Conservation (phyloP, 371 early-diverging fungal genomes). For the Mucor racemosus region DNA sequence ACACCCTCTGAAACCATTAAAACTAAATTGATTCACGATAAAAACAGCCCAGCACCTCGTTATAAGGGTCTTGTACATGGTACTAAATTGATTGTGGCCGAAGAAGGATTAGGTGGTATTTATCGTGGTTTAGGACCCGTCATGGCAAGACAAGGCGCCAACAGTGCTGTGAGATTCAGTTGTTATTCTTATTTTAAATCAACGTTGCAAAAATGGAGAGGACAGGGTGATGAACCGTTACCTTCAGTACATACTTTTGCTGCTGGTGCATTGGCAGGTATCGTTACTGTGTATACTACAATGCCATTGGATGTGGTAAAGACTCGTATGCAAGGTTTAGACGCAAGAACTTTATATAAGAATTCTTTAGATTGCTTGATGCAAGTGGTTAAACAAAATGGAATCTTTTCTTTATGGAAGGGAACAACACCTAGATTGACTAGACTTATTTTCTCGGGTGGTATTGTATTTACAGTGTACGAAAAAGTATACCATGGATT, state of each 20-base stretch:
- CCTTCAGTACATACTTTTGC: conserved; percentile 74
- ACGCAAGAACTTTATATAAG: conserved; percentile 70
- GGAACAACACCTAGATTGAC: conserved; percentile 91
- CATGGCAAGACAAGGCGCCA: conserved; percentile 91
- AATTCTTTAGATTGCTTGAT: conserved; percentile 77
- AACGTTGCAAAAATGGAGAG: conserved; percentile 47
- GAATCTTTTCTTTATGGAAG: conserved; percentile 86
- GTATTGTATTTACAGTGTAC: conserved; percentile 92
- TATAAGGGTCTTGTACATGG: conserved; percentile 87
- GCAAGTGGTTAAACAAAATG: conserved; percentile 76
- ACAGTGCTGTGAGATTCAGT: conserved; percentile 89
- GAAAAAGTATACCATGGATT: conserved; percentile 70
- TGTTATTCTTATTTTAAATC: conserved; percentile 82
- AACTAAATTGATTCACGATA: conserved; percentile 88
- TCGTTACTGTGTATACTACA: conserved; percentile 89
- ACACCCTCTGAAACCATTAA: conserved; percentile 94
- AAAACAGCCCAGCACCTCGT: conserved; percentile 64
- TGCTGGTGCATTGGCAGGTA: conserved; percentile 85
- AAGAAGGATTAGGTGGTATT: conserved; percentile 84
- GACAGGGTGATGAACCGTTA: conserved; percentile 49
- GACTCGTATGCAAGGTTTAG: conserved; percentile 89
- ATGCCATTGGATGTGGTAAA: conserved; percentile 96
- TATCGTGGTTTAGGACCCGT: conserved; percentile 91
- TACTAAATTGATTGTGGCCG: conserved; percentile 61
- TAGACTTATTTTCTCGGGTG: conserved; percentile 90